phyloP scores from a whole-genome alignment of 2,329 filamentous ascomycete genomes.

The Fusarium humuli region DNA sequence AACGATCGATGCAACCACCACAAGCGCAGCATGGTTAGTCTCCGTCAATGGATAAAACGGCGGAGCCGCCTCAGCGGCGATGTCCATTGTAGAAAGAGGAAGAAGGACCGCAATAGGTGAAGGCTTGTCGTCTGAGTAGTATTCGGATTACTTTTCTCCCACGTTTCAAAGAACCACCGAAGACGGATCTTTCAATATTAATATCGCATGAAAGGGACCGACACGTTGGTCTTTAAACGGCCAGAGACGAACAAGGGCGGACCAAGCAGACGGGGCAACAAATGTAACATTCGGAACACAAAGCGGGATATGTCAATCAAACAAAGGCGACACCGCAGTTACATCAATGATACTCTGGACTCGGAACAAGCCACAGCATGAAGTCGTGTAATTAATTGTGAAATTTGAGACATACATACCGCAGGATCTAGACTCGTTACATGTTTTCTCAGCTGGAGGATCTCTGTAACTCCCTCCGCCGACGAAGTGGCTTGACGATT shows the following conservation, averaged over 20 bases:
- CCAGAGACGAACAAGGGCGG: neutral
- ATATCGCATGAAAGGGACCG: neutral
- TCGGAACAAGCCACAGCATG: neutral
- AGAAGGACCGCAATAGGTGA: neutral
- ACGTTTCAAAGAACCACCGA: neutral
- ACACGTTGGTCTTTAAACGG: constrained; percentile 1
- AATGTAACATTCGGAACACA: constrained; percentile 6
- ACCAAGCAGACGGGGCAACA: constrained; percentile 6
- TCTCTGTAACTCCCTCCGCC: neutral
- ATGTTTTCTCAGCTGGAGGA: neutral
- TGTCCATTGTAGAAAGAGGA: constrained; percentile 15
- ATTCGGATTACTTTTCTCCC: neutral
- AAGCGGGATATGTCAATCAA: constrained; percentile 4
- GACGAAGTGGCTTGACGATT: neutral
- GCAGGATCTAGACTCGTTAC: neutral
- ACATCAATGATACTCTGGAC: neutral
- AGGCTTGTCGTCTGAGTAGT: neutral
- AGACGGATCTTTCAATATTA: neutral
- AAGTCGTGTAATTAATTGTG: neutral
- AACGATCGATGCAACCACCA: constrained; percentile 37
- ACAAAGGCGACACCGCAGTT: neutral
- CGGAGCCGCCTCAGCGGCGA: constrained; percentile 22
- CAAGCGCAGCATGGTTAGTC: constrained; percentile 38
- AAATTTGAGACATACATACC: neutral
- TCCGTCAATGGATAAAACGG: constrained; percentile 40